These are phyloP conservation scores for Penicillium cosmopolitanum DNA, from an alignment of 495 filamentous ascomycete genomes.

Conservation along the genomic window DNA sequence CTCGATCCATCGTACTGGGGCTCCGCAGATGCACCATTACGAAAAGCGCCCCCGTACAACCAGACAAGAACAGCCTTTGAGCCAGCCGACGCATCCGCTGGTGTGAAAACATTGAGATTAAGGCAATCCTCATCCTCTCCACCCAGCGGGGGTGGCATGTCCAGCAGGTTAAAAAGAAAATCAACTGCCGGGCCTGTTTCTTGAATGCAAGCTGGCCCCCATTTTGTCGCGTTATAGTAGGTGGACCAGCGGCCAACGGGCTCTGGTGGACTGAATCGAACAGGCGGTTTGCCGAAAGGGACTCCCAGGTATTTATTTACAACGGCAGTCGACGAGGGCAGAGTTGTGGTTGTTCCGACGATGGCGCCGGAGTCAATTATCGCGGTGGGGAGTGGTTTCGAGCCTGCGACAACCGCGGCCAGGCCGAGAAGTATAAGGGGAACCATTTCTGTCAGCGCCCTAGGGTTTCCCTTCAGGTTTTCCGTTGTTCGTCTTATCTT, in stretches of 20 bases:
- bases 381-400: conserved; percentile 23
- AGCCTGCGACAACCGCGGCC: not conserved
- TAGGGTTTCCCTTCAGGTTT: not conserved
- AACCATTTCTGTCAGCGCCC: not conserved
- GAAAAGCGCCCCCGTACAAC: conserved; percentile 30
- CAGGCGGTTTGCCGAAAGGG: conserved; percentile 36
- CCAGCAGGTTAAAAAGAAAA: conserved; percentile 8
- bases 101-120: conserved; percentile 45
- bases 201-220: conserved; percentile 42
- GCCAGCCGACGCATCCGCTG: conserved; percentile 14
- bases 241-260: conserved; percentile 18
- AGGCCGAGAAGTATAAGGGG: conserved; percentile 1
- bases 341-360: conserved; percentile 30
- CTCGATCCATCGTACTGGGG: conserved; percentile 34
- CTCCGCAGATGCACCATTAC: conserved; percentile 21
- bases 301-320: conserved; percentile 38
- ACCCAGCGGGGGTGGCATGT: conserved; percentile 18
- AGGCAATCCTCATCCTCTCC: conserved; percentile 50
- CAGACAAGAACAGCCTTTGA: conserved; percentile 34
- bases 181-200: conserved; percentile 27
- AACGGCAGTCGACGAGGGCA: conserved; percentile 21
- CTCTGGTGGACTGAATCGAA: conserved; percentile 39
- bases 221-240: conserved; percentile 32
- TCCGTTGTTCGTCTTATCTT: not conserved
- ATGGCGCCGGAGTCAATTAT: conserved; percentile 26